These are phyloP conservation scores for Talaromyces sp. DNA, from an alignment of 2,329 filamentous ascomycete genomes.

Conservation along the genomic window DNA sequence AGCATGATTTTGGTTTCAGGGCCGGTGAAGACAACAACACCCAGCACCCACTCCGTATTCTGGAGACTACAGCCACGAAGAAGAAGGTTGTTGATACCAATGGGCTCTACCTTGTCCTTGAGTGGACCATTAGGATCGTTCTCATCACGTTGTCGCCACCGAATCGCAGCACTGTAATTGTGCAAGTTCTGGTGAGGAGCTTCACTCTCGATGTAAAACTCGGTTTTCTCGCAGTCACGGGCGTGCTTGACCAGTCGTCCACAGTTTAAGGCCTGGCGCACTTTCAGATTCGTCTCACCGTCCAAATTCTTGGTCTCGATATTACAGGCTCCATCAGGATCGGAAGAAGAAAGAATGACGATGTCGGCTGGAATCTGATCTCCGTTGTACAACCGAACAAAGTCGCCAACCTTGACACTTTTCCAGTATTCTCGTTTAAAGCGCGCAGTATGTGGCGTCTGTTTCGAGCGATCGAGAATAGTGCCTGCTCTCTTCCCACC, in stretches of 20 bases:
- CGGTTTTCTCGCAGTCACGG: conserved; percentile 81
- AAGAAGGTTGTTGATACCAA: conserved; percentile 91
- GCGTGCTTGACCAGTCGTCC: conserved; percentile 81
- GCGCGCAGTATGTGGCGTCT: conserved; percentile 65
- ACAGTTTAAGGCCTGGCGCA: conserved; percentile 83
- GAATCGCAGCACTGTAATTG: conserved; percentile 84
- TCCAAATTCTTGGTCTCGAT: conserved; percentile 98
- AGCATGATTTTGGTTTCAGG: conserved; percentile 99
- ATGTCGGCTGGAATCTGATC: conserved; percentile 94
- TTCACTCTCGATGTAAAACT: conserved; percentile 88
- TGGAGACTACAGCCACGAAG: conserved; percentile 88
- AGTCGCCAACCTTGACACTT: conserved; percentile 89
- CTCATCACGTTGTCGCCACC: conserved; percentile 73
- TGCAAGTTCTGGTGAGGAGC: conserved; percentile 90
- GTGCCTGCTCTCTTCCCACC: conserved; percentile 56
- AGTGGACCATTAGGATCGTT: conserved; percentile 59
- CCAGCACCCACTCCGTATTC: conserved; percentile 94
- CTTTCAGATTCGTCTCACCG: conserved; percentile 95
- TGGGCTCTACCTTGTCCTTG: conserved; percentile 82
- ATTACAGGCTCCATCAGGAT: conserved; percentile 90
- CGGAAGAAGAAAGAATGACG: conserved; percentile 87
- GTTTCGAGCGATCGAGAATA: conserved; percentile 68
- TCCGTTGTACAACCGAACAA: conserved; percentile 92
- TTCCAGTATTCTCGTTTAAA: conserved; percentile 97
- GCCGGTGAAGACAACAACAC: conserved; percentile 89